Percentiles rank a stretch among this genome's conserved stretches.
Evolutionary conservation across 164 flowering plant species (phyloP).

Genomic region (Protea cynaroides): DNA sequence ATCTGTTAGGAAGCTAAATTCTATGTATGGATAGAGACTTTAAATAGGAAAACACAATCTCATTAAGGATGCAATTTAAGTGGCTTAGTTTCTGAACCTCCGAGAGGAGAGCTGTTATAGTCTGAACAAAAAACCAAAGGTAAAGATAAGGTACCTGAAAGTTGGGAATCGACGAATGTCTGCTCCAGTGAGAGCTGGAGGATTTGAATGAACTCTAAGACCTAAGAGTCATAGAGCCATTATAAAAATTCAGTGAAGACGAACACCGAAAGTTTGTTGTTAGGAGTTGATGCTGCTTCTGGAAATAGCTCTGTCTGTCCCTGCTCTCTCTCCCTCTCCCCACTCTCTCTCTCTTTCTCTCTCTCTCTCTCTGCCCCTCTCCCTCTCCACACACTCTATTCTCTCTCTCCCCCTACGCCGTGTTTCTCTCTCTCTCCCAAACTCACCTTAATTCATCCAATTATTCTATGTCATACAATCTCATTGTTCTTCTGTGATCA

Average conservation of each 20-base stretch:
- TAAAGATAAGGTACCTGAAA: background rate
- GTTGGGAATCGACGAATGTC: background rate
- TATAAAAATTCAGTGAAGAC: background rate
- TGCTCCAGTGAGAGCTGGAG: background rate
- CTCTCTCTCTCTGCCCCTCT: no score
- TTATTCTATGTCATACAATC: no score
- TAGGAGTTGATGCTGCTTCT: no score
- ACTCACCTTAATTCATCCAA: no score
- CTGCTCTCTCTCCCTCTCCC: no score
- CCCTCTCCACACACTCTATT: no score
- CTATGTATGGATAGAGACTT: background rate
- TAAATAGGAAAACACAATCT: background rate
- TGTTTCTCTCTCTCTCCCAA: no score
- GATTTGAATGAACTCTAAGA: background rate
- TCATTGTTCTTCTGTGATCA: no score
- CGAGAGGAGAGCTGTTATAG: background rate
- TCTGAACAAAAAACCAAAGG: background rate
- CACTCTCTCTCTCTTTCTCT: no score
- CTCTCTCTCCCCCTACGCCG: no score
- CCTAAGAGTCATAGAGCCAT: background rate
- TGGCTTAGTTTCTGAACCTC: background rate
- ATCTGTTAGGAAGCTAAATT: background rate
- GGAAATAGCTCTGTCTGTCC: no score
- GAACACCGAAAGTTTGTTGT: no score
- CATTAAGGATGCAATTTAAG: background rate